phyloP scores from a whole-genome alignment of 306 rosid genomes.

The Purshia tridentata region DNA sequence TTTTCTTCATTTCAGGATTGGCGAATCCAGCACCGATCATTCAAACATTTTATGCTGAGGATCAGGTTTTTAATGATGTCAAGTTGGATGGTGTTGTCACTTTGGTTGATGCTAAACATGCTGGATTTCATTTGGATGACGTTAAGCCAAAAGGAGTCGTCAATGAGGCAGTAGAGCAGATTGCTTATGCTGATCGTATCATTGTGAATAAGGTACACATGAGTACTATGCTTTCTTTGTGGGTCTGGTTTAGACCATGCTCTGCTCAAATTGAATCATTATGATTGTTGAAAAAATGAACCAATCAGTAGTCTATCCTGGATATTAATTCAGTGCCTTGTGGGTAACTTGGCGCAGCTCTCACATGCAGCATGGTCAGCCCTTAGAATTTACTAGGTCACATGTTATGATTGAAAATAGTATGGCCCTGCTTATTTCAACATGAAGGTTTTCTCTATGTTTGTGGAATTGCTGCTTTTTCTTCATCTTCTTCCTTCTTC shows the following conservation, averaged over 20 bases:
- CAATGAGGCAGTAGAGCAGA: slow-evolving; percentile 88
- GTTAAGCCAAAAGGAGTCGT: slow-evolving; percentile 86
- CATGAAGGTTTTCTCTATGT: neutral
- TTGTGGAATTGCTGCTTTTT: neutral
- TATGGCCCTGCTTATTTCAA: neutral
- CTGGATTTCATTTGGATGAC: slow-evolving; percentile 72
- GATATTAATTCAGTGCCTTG: too few relatives aligned
- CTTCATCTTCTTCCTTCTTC: neutral
- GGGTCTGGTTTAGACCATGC: neutral
- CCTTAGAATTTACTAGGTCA: neutral
- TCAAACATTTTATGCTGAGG: slow-evolving; percentile 96
- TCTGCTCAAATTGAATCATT: slow-evolving; percentile 15
- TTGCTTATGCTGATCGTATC: slow-evolving; percentile 95
- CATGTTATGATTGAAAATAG: neutral
- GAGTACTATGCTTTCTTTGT: neutral
- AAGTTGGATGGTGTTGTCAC: slow-evolving; percentile 98
- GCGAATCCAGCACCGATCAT: slow-evolving; percentile 96
- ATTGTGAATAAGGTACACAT: slow-evolving; percentile 81
- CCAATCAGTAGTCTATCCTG: too few relatives aligned
- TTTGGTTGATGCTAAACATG: slow-evolving; percentile 93
- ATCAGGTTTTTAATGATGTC: slow-evolving; percentile 68
- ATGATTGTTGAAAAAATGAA: slow-evolving; percentile 1
- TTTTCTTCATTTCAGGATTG: slow-evolving; percentile 55
- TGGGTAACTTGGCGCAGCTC: too few relatives aligned
- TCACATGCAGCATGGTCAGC: neutral